phyloP scores from a whole-genome alignment of 345 rosid genomes.

The Toxicodendron radicans region DNA sequence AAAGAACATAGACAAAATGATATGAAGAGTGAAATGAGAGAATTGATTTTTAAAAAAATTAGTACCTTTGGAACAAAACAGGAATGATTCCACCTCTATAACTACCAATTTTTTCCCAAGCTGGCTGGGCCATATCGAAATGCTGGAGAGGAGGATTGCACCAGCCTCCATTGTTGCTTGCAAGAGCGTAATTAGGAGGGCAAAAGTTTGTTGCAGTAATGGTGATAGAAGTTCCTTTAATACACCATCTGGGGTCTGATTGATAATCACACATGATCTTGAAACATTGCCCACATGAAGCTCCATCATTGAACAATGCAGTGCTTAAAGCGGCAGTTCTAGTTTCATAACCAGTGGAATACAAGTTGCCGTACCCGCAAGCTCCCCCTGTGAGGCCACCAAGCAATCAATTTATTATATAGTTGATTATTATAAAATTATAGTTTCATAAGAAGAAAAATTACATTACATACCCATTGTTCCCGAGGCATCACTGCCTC shows the following conservation, averaged over 20 bases:
- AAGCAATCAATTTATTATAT: background rate
- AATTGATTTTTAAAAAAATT: background rate
- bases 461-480: slow-evolving; percentile 58
- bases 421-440: background rate
- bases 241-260: slow-evolving; percentile 67
- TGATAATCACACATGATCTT: slow-evolving; percentile 55
- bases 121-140: slow-evolving; percentile 95
- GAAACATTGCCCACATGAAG: slow-evolving; percentile 75
- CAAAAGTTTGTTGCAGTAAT: slow-evolving; percentile 79
- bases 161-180: slow-evolving; percentile 89
- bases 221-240: slow-evolving; percentile 51
- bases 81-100: slow-evolving; percentile 89
- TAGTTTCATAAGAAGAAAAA: too few species aligned
- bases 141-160: slow-evolving; percentile 96
- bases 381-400: slow-evolving; percentile 57
- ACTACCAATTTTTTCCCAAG: slow-evolving; percentile 86
- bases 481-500: slow-evolving; percentile 83
- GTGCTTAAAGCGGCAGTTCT: slow-evolving; percentile 76
- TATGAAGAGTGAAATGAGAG: background rate
- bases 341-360: slow-evolving; percentile 64
- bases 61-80: slow-evolving; percentile 71
- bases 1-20: background rate
- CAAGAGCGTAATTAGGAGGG: slow-evolving; percentile 71
- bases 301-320: slow-evolving; percentile 69
- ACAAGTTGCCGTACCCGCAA: slow-evolving; percentile 77